Base-by-base conservation (phyloP, 768 basidiomycete genomes). In the Cystofilobasidium macerans region DNA sequence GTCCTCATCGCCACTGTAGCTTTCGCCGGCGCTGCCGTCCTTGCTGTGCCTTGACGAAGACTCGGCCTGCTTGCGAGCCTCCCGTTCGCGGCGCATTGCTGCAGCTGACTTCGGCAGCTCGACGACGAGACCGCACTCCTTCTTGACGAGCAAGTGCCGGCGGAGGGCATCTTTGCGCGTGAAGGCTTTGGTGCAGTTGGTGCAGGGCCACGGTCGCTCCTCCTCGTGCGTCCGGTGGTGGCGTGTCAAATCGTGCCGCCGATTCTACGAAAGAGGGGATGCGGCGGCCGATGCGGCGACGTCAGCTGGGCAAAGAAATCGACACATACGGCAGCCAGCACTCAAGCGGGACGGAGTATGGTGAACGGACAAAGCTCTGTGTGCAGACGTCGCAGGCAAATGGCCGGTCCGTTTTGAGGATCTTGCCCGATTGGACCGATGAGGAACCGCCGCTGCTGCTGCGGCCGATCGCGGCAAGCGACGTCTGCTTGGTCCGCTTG, bases 301-400 rank as follows among this genome's bases (percentile, higher is more conserved):
- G 9, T 16, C 16, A 5, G 7, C 42, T 20, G 3, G 5, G 7
- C 7, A 4, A 20, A 42, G 42, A 13, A 42, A 42, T n/a, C n/a
- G n/a, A n/a, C n/a, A n/a, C n/a, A n/a, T n/a, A n/a, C 6, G 30
- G 42, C 3, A 32, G 33, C 26, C 0, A 40, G 3, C 24, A 60
- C 33, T 30, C 32, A 48, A 48, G 61, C 1, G n/a, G 18, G 28
- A 48, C 24, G 30, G 38, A 4, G 22, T 22, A 16, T 20, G 20
- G 33, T 7, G 5, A 16, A 73, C 72, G 70, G 62, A 74, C 73
- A 62, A 77, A 77, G 69, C 75, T 75, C 59, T 75, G 75, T 0
- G 72, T 70, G 70, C 76, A 77, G 47, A 75, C 73, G 56, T 75
- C 73, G 59, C 76, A 77, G 66, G 73, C 75, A 71, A 73, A 75